Evolutionary conservation across 1,284 basidiomycete species (phyloP), one percentile per base, ranked within the genome.

Genomic region (Mycosarcoma mackinlayi): DNA sequence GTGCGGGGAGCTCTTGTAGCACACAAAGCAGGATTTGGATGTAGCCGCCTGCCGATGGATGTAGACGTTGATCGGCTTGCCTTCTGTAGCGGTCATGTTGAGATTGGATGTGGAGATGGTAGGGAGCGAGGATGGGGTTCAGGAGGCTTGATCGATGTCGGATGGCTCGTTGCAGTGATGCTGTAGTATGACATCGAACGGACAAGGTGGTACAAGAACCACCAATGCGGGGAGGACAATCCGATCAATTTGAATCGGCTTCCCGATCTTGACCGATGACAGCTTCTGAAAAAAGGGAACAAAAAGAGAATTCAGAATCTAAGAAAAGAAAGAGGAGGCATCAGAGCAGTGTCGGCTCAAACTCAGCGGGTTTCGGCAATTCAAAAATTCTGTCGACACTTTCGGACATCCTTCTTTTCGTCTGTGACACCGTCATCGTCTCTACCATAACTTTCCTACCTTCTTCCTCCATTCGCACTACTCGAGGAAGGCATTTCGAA

Each of bases 21-120:
- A 79, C 11, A 79, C 62, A 35, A 71, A 63, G 53, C 76, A 80
- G 10, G 72, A 16, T 23, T 68, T 71, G 6, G 73, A 59, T 13
- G 76, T 75, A 3, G 52, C 68, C 3, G 77, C 77, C 45, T 75
- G 68, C 8, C 77, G 74, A 35, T 73, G 70, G 19, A 72, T 59
- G 51, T 80, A 79, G 21, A 66, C 55, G 34, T 78, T 79, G 21
- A 40, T 42, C 14, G 68, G 67, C 46, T 74, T 47, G 42, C 34
- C 48, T 10, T 38, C 41, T 6, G 16, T n/a, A 18, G 47, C 27
- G 9, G 47, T 40, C 55, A 58, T 49, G 6, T 28, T 33, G 39
- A 5, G 35, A 28, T 19, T 8, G 25, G 34, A 25, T 31, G 19
- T 39, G 38, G 4, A 19, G 11, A 18, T 14, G 35, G 37, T 30